These are phyloP conservation scores for Ceratobasidium papillatum DNA, from an alignment of 1,284 basidiomycete genomes.

Conservation along the genomic window DNA sequence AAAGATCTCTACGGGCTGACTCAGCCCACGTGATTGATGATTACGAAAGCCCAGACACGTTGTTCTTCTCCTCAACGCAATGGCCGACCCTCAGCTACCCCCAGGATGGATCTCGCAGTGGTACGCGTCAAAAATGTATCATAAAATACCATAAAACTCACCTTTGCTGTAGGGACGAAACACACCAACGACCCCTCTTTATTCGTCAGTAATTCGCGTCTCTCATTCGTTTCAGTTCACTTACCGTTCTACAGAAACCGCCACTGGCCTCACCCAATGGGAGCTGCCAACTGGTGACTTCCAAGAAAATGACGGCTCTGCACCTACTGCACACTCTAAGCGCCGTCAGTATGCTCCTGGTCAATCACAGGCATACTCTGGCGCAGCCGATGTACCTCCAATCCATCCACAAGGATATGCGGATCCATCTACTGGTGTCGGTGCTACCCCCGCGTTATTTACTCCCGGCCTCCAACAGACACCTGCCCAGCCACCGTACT, in stretches of 20 bases:
- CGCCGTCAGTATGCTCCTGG: slow-evolving; percentile 91
- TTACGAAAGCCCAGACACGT: slow-evolving; percentile 37
- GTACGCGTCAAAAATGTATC: slow-evolving; percentile 54
- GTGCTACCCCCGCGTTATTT: slow-evolving; percentile 62
- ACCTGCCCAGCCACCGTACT: slow-evolving; percentile 59
- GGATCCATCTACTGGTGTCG: slow-evolving; percentile 41
- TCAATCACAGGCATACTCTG: slow-evolving; percentile 87
- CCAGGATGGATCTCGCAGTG: slow-evolving; percentile 92
- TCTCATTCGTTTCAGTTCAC: slow-evolving; percentile 4
- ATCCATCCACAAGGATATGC: slow-evolving; percentile 37
- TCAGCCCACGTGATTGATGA: slow-evolving; percentile 9
- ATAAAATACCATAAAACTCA: not conserved
- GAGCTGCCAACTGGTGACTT: slow-evolving; percentile 59
- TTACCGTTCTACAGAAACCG: slow-evolving; percentile 56
- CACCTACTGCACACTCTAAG: slow-evolving; percentile 58
- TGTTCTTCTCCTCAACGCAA: slow-evolving; percentile 32
- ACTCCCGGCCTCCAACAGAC: slow-evolving; percentile 69
- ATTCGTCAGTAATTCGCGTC: slow-evolving; percentile 62
- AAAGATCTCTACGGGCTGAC: not conserved
- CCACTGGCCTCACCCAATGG: slow-evolving; percentile 72
- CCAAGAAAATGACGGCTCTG: slow-evolving; percentile 45
- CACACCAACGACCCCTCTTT: slow-evolving; percentile 84
- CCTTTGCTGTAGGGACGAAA: slow-evolving; percentile 71
- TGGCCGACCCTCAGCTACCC: slow-evolving; percentile 63
- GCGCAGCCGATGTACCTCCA: slow-evolving; percentile 52